A percentile compares a stretch with the other conserved stretches of the same genome.
Conservation (phyloP, 805 yeast genomes). For the Kregervanrija delftensis region DNA sequence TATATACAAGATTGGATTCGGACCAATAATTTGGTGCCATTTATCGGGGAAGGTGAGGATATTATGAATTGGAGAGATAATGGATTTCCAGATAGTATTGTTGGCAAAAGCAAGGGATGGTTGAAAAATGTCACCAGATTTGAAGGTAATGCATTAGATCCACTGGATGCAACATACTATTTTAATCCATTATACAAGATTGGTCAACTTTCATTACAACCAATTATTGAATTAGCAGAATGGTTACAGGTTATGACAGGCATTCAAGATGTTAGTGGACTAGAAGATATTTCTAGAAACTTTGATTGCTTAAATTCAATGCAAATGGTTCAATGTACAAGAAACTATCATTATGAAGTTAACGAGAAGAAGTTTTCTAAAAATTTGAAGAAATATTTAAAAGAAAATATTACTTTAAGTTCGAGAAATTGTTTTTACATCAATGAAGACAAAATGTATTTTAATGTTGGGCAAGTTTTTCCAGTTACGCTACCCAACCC, state of each 20-base stretch:
- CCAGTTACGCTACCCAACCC: constrained; percentile 66
- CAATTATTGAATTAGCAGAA: constrained; percentile 74
- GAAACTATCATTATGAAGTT: constrained; percentile 78
- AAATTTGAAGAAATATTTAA: constrained; percentile 37
- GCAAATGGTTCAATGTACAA: constrained; percentile 65
- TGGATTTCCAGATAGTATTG: constrained; percentile 28
- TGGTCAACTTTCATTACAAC: constrained; percentile 60
- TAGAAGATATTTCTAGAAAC: constrained; percentile 45
- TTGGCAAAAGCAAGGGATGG: constrained; percentile 13
- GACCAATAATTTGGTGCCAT: constrained; percentile 49
- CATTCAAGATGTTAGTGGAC: constrained; percentile 45
- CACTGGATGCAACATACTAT: constrained; percentile 48
- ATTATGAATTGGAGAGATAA: constrained; percentile 11
- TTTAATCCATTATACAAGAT: constrained; percentile 60
- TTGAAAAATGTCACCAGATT: constrained; percentile 27
- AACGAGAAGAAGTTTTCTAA: constrained; percentile 65
- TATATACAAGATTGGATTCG: constrained; percentile 92
- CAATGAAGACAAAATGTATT: constrained; percentile 27
- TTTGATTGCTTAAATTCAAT: constrained; percentile 55
- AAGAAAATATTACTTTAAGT: constrained; percentile 18
- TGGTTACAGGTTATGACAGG: constrained; percentile 86
- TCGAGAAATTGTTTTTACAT: constrained; percentile 10
- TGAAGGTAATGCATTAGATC: constrained; percentile 27
- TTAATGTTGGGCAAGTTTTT: constrained; percentile 45
- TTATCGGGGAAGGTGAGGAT: constrained; percentile 20